These are phyloP conservation scores for Eucalyptus regnans DNA, from an alignment of 345 rosid species.

Conservation along the genomic window DNA sequence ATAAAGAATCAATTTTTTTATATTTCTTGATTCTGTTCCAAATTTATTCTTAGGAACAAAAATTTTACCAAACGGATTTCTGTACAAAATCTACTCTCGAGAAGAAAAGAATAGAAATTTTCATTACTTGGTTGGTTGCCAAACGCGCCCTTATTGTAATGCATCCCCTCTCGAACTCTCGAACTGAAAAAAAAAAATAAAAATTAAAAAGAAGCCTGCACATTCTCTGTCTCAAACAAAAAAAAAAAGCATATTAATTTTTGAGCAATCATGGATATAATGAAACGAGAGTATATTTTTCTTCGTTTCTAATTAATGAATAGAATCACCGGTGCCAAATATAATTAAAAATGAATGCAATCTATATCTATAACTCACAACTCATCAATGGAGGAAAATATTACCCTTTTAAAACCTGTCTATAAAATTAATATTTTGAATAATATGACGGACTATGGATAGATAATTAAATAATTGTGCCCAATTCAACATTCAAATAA, in stretches of 20 bases:
- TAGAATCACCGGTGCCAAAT: rapidly evolving
- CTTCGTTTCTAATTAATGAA: background rate
- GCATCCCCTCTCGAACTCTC: rapidly evolving
- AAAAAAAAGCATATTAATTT: background rate
- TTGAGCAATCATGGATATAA: background rate
- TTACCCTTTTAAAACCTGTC: background rate
- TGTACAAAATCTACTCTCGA: rapidly evolving
- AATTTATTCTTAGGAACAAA: no score
- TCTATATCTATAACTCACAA: background rate
- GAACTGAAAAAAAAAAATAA: rapidly evolving
- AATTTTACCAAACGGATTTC: rapidly evolving
- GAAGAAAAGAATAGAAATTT: no score
- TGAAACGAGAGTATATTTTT: background rate
- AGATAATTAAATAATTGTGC: background rate
- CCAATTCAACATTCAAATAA: background rate
- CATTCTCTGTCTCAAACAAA: background rate
- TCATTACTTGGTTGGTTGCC: no score
- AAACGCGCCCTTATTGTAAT: no score
- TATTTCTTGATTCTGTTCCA: rapidly evolving
- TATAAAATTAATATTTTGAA: background rate
- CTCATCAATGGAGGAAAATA: background rate
- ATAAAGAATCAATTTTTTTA: no score
- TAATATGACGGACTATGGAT: background rate
- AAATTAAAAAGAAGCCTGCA: background rate
- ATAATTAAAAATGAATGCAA: background rate